A percentile compares a stretch with the other conserved stretches of the same genome.
phyloP scores from a whole-genome alignment of 2,329 filamentous ascomycete species.

The Anisogramma anomala region DNA sequence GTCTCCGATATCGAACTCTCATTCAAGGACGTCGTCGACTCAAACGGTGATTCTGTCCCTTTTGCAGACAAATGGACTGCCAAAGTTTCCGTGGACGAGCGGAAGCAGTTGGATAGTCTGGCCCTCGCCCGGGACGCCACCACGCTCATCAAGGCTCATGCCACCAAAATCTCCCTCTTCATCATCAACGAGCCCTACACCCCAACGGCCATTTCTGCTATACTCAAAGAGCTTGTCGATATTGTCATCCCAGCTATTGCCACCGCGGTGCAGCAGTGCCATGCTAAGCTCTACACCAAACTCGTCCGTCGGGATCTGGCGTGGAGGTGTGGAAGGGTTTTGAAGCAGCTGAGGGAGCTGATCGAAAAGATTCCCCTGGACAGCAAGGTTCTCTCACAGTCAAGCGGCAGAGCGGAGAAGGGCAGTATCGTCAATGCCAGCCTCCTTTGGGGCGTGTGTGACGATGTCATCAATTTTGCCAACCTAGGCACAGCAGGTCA shows the following conservation, averaged over 20 bases:
- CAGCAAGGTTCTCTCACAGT: conserved; percentile 38
- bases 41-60: conserved; percentile 10
- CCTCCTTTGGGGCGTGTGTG: conserved; percentile 73
- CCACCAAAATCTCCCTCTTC: conserved; percentile 77
- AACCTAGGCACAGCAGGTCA: conserved; percentile 58
- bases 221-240: conserved; percentile 60
- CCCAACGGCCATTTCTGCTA: conserved; percentile 57
- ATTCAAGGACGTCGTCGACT: conserved; percentile 11
- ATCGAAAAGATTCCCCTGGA: conserved; percentile 48
- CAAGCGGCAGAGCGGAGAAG: conserved; percentile 26
- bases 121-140: conserved; percentile 61
- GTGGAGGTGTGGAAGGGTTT: conserved; percentile 43
- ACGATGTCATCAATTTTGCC: conserved; percentile 54
- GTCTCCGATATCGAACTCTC: conserved; percentile 14
- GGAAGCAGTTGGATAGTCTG: conserved; percentile 40
- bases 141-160: conserved; percentile 65
- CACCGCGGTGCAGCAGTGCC: conserved; percentile 56
- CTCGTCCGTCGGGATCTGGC: conserved; percentile 54
- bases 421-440: conserved; percentile 57
- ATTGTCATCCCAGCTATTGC: conserved; percentile 66
- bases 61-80: conserved; percentile 8
- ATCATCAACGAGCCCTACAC: conserved; percentile 82
- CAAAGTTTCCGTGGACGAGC: conserved; percentile 12
- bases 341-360: conserved; percentile 52
- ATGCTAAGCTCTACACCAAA: conserved; percentile 47